phyloP scores from a whole-genome alignment of 768 basidiomycete genomes.

The Calocybe cyanea region DNA sequence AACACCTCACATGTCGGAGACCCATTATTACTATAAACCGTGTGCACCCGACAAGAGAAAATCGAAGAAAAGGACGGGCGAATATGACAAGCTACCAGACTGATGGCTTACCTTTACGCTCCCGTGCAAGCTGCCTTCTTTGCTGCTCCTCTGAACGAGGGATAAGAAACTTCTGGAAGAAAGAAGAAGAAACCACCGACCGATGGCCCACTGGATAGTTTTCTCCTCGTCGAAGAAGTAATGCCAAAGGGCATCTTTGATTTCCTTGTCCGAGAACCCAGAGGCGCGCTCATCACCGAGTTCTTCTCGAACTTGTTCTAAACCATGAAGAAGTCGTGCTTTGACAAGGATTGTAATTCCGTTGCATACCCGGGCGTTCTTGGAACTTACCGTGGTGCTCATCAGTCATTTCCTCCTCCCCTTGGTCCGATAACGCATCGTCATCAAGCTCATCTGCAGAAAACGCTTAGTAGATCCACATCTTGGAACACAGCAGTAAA shows the following conservation, averaged over 20 bases:
- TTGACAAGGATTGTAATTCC: conserved; percentile 13
- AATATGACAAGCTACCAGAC: conserved; percentile 17
- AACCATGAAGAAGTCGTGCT: conserved; percentile 67
- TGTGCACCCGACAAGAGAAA: conserved; percentile 13
- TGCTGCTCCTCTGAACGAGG: conserved; percentile 62
- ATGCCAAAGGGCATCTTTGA: conserved; percentile 84
- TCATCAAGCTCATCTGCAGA: conserved; percentile 83
- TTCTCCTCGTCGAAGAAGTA: conserved; percentile 81
- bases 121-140: conserved; percentile 55
- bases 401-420: conserved; percentile 75
- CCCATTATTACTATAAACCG: conserved; percentile 19
- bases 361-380: not conserved
- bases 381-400: conserved; percentile 67
- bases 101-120: conserved; percentile 79
- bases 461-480: not conserved
- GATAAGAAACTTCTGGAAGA: conserved; percentile 11
- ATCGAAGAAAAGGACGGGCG: conserved; percentile 23
- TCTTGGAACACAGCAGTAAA: conserved; percentile 5
- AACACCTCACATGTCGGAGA: conserved; percentile 54
- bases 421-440: conserved; percentile 71
- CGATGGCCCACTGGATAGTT: conserved; percentile 69
- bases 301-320: conserved; percentile 63
- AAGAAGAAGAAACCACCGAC: conserved; percentile 36
- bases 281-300: conserved; percentile 64
- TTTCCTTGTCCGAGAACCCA: conserved; percentile 67